Evolutionary conservation across 2,329 filamentous ascomycete species (phyloP).

Genomic region (Cryphonectria naterciae): DNA sequence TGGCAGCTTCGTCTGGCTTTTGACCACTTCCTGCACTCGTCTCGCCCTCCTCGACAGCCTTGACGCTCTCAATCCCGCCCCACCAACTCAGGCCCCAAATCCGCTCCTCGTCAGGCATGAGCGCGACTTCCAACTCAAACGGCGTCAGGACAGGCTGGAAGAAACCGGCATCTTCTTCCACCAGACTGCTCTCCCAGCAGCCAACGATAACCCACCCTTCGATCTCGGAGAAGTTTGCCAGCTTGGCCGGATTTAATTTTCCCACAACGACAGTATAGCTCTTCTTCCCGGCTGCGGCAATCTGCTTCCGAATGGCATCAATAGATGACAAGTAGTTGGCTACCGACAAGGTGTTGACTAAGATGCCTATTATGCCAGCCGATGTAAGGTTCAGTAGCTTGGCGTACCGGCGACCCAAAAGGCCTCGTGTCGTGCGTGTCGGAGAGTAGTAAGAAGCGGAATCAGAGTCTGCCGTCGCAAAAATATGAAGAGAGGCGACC

Average conservation of each 20-base stretch:
- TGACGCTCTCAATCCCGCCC: slow-evolving; percentile 77
- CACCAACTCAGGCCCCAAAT: slow-evolving; percentile 90
- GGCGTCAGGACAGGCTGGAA: slow-evolving; percentile 92
- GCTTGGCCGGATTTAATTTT: slow-evolving; percentile 92
- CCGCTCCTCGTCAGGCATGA: slow-evolving; percentile 74
- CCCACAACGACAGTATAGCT: slow-evolving; percentile 95
- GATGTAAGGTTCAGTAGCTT: slow-evolving; percentile 80
- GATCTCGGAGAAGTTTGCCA: slow-evolving; percentile 95
- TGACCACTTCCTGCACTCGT: slow-evolving; percentile 30
- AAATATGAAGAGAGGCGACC: slow-evolving; percentile 78
- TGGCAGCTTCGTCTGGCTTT: slow-evolving; percentile 32
- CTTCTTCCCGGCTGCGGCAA: slow-evolving; percentile 85
- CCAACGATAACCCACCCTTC: slow-evolving; percentile 97
- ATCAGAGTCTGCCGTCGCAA: slow-evolving; percentile 56
- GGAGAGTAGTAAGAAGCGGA: slow-evolving; percentile 55
- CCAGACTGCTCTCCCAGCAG: slow-evolving; percentile 94
- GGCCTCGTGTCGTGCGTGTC: slow-evolving; percentile 50
- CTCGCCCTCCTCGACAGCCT: slow-evolving; percentile 44
- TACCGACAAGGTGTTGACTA: slow-evolving; percentile 94
- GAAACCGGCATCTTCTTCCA: slow-evolving; percentile 82
- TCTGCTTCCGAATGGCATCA: slow-evolving; percentile 70
- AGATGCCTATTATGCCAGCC: slow-evolving; percentile 84
- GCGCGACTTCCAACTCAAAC: slow-evolving; percentile 82
- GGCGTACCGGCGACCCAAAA: slow-evolving; percentile 85
- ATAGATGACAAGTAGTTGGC: slow-evolving; percentile 87